Evolutionary conservation across 1,139 yeast genomes (phyloP), one percentile per base, ranked within the genome.

Genomic region (Diutina catenulata): DNA sequence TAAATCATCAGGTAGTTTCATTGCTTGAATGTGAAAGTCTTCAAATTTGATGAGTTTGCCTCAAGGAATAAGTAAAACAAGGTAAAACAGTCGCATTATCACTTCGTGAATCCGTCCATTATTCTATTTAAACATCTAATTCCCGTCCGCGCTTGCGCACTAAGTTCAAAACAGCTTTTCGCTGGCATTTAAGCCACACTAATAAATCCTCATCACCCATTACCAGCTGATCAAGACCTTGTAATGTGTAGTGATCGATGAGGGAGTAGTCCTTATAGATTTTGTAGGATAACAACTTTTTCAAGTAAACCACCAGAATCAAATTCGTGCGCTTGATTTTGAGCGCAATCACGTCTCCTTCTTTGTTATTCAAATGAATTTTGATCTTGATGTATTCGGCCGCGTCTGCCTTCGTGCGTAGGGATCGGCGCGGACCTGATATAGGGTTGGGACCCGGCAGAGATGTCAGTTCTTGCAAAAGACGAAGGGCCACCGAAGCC

Each of bases 181-280:
- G 42, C 26, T 43, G 47, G 3, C 44, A 37, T 39, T 53, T 56
- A 25, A 61, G 50, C 39, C 49, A 49, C 14, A 43, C 41, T 39
- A 61, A 47, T 28, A 62, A 49, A 6, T 52, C 53, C 1, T 45
- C 47, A 28, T 57, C 59, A 21, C 41, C 44, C 24, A 47, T 36
- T 9, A 20, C 38, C 6, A 35, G 38, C 24, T 32, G 40, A 28
- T 44, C 50, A 19, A 41, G 41, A 25, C 50, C 47, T 26, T 45
- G 44, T 37, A 61, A 51, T 23, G 45, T 48, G 42, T 59, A 62
- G 43, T 61, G 67, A 41, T 51, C 48, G 19, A 50, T 52, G 41
- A 60, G 51, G 37, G 51, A 54, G 41, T 47, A 49, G 42, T 62
- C 66, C 41, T 56, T 59, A 44, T 60, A 61, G 33, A 62, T 57